Base-by-base conservation (phyloP, 2,329 filamentous ascomycete species). In the Anisogramma anomala region DNA sequence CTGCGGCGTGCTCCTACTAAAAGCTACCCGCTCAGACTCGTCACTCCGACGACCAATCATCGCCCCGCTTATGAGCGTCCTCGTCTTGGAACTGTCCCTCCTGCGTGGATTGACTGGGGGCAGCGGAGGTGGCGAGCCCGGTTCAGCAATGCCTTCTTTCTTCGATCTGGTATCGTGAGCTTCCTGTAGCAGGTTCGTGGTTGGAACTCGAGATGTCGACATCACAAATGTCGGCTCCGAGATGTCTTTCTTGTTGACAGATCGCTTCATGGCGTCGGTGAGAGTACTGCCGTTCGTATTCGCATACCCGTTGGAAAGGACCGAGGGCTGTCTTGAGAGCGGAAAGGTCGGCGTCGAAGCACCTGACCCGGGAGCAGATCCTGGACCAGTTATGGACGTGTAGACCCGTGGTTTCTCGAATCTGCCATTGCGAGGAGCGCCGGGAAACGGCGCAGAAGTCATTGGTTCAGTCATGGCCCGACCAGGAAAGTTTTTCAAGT, bases 61-160 rank as follows among this genome's bases (percentile, higher is more conserved):
- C 15, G 65, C 46, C 3, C 57, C 56, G 18, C 58, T 60, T n/a
- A 64, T 53, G 1, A 63, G 55, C 8, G 64, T 66, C 39, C 69
- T 66, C 3, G 55, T 52, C 23, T 53, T 58, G 0, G 58, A 55
- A 10, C 53, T 56, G 10, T 66, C 59, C 36, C 61, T 57, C 34
- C 59, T 62, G 8, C 74, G 65, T 20, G 74, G 74, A 52, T 77
- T 77, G 53, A 78, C 72, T 2, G 73, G 72, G 2, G 74, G 74
- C 26, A 78, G 44, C 2, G 73, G 73, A 2, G 73, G 72, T 2
- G 60, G 63, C 31, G 41, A 33, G 26, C 31, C 30, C 19, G 52
- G 43, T 14, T 53, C 50, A 9, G 52, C 55, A 5, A 55, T 53
- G 34, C 62, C 61, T 49, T 63, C 65, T 23, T 55, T 58, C 27